phyloP scores from a whole-genome alignment of 1,284 basidiomycete genomes.

The Fomitopsis palustris region DNA sequence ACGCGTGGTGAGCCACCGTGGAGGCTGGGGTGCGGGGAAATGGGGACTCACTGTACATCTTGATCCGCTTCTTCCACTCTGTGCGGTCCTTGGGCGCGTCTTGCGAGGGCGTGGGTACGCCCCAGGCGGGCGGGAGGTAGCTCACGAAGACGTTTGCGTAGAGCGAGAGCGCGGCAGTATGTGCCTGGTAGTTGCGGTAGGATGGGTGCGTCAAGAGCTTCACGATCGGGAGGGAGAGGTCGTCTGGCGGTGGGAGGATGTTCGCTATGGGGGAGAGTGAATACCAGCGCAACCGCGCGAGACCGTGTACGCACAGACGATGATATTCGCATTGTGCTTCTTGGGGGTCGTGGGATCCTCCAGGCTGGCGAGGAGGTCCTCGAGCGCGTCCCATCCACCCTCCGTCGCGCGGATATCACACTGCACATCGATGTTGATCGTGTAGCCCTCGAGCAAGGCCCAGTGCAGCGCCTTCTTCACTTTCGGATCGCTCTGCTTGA shows the following conservation, averaged over 20 bases:
- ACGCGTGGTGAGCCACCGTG: not conserved
- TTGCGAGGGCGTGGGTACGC: conserved; percentile 51
- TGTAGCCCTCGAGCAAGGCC: conserved; percentile 57
- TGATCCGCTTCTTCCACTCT: conserved; percentile 80
- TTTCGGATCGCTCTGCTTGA: conserved; percentile 43
- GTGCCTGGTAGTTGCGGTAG: conserved; percentile 73
- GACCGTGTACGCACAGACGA: conserved; percentile 60
- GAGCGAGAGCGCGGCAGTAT: conserved; percentile 74
- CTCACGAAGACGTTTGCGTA: conserved; percentile 74
- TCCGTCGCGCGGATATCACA: conserved; percentile 46
- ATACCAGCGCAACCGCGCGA: not conserved
- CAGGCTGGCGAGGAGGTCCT: conserved; percentile 69
- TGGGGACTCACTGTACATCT: conserved; percentile 79
- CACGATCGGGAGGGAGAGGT: conserved; percentile 66
- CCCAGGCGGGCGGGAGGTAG: conserved; percentile 77
- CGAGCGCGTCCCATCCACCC: conserved; percentile 65
- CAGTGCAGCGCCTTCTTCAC: conserved; percentile 53
- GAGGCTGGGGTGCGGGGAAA: not conserved
- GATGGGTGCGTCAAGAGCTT: conserved; percentile 73
- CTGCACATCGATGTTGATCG: conserved; percentile 68
- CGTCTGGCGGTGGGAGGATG: conserved; percentile 81
- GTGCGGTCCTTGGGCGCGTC: conserved; percentile 51
- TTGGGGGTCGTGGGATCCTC: conserved; percentile 32
- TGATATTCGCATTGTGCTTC: conserved; percentile 40
- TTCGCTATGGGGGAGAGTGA: conserved; percentile 54